Evolutionary conservation across 1,139 yeast genomes (phyloP), one percentile per base, ranked within the genome.

Genomic region (Pichia sp.): DNA sequence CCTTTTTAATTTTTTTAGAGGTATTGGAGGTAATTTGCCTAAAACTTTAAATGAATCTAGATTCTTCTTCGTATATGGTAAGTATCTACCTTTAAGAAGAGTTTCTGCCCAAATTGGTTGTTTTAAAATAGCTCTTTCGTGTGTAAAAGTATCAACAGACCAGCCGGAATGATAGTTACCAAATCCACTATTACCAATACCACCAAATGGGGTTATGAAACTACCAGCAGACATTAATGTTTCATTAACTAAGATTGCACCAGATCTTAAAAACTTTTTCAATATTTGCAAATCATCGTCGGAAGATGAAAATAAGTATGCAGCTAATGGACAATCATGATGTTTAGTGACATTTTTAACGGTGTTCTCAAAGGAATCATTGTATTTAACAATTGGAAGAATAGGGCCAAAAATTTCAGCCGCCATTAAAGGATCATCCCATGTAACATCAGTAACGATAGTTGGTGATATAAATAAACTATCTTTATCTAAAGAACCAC

Each of bases 281-380:
- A 89, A 75, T 40, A 60, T 60, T 36, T 80, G 70, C 43, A 77
- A 68, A 57, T 81, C 83, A 7, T 63, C 55, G 53, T 73, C 68
- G 54, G 73, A 68, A 27, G 74, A 66, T 16, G 94, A 74, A 62
- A 84, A 89, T 30, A 87, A 68, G 61, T 90, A 90, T 48, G 80
- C 70, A 0, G 96, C 95, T 61, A 90, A 74, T 10, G 98, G 97
- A n/a, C 90, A 82, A 63, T 87, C 96, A 59, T 80, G 87, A 45
- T 69, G 55, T 23, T 61, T 56, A 24, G 69, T 63, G 23, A 87
- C 75, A 6, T 73, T 58, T 10, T 63, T 64, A 35, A 86, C 66
- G 0, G 80, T 80, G 3, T 57, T 55, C 12, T 66, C 61, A 48
- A 87, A 69, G 46, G 74, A 66, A 3, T 65, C 55, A 9, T 30